Base-by-base conservation (phyloP, 805 yeast species). In the Jamesozyma rosinii region DNA sequence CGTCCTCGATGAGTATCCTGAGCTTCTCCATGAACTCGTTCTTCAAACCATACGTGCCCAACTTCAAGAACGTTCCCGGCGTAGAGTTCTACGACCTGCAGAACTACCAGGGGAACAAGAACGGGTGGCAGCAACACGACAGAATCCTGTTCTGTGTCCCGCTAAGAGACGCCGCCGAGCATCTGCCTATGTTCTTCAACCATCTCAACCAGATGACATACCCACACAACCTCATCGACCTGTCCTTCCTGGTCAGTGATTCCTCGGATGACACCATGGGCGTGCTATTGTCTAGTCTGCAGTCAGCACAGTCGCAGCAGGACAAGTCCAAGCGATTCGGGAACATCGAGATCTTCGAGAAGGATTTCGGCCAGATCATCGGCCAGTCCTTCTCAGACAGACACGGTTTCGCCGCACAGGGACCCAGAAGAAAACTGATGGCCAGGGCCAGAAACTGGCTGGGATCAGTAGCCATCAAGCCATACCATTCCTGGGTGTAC, bases 371-470 rank as follows among this genome's bases (percentile, higher is more conserved):
- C 37, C 96, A 89, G 60, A 75, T 76, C 37, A 82, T 90, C 49
- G 96, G 97, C 45, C 97, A 90, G 67, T 83, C 90, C 19, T 88
- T 90, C 57, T 76, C 84, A 47, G 97, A 88, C 60, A 72, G 97
- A 59, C 97, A 90, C 61, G 96, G 96, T 1, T 89, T 90, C 63
- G 88, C 85, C 11, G 96, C 95, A 1, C 97, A 90, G 64, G 97
- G 95, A 11, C 94, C 94, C 37, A 74, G 97, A 61, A 72, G 97
- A 56, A 90, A 90, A 62, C 72, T 87, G 52, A 90, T 90, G 97
- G 97, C 95, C 4, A 73, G 88, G 46, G 97, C 97, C 5, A 74
- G 97, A 61, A 90, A 90, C 63, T 90, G 97, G 97, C 68, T 90
- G 35, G 76, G 88, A 59, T 69, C 90, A 0, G 87, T 83, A 5